phyloP scores from a whole-genome alignment of 106 monocot genomes.

The Acorus gramineus region DNA sequence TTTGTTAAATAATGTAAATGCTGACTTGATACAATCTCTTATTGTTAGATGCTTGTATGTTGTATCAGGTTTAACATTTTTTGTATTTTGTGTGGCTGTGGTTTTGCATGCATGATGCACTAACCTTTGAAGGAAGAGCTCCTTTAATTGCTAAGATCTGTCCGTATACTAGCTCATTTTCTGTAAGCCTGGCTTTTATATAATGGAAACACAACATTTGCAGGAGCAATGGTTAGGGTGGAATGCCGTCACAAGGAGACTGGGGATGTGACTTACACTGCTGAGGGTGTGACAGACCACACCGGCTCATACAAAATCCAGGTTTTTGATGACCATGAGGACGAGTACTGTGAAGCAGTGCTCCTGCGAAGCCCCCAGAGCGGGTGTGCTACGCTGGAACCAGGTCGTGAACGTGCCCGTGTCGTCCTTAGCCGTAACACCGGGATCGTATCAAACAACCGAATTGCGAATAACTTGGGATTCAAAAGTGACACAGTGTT shows the following conservation, averaged over 20 bases:
- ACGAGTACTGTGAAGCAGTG: slow-evolving; percentile 58
- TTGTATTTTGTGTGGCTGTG: too few species aligned
- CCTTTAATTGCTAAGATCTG: too few species aligned
- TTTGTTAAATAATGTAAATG: too few species aligned
- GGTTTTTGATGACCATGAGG: slow-evolving; percentile 50
- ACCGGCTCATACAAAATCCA: slow-evolving; percentile 64
- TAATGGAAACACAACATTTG: neutral
- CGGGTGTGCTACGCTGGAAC: slow-evolving; percentile 25
- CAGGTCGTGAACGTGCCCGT: slow-evolving; percentile 62
- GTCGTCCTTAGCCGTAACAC: slow-evolving; percentile 78
- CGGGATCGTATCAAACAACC: slow-evolving; percentile 50
- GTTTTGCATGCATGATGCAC: too few species aligned
- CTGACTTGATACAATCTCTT: too few species aligned
- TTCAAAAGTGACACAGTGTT: slow-evolving; percentile 28
- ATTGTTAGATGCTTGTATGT: too few species aligned
- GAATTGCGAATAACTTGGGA: slow-evolving; percentile 70
- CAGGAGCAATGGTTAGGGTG: slow-evolving; percentile 74
- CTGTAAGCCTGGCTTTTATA: too few species aligned
- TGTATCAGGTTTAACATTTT: too few species aligned
- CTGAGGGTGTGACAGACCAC: slow-evolving; percentile 49
- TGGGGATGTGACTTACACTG: slow-evolving; percentile 34
- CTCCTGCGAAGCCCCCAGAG: slow-evolving; percentile 61
- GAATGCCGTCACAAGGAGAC: slow-evolving; percentile 46
- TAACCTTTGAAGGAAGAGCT: too few species aligned
- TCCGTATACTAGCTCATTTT: too few species aligned